Conservation (phyloP, 495 filamentous ascomycete genomes). For the Oidiodendron maius region DNA sequence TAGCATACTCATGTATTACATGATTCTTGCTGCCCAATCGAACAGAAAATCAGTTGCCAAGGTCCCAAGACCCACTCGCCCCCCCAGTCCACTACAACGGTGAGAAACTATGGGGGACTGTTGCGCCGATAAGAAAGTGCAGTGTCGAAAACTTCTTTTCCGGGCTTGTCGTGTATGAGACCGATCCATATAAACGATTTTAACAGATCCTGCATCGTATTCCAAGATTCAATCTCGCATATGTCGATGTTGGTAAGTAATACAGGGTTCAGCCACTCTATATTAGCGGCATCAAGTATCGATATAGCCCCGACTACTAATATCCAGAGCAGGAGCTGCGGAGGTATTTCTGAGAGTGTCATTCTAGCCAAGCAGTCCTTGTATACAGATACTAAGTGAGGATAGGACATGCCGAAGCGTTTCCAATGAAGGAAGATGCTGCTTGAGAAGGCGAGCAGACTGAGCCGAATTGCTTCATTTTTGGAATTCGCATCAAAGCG, state of each 20-base stretch:
- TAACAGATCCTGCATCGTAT: constrained; percentile 22
- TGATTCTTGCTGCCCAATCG: no score
- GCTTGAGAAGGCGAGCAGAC: constrained; percentile 31
- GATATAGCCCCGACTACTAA: constrained; percentile 30
- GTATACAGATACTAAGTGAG: constrained; percentile 17
- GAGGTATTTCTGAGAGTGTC: constrained; percentile 2
- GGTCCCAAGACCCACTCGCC: no score
- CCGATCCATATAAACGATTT: constrained; percentile 30
- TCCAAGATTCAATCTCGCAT: constrained; percentile 24
- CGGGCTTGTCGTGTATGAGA: constrained; percentile 27
- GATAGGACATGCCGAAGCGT: constrained; percentile 21
- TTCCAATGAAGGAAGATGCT: constrained; percentile 35
- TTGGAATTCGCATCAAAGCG: constrained; percentile 20
- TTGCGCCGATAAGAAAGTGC: background rate
- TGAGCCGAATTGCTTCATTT: constrained; percentile 33
- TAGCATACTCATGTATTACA: no score
- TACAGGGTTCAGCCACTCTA: constrained; percentile 24
- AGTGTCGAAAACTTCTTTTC: constrained; percentile 16
- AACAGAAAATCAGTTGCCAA: no score
- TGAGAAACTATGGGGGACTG: no score
- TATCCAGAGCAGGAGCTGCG: constrained; percentile 29
- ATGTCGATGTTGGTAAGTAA: constrained; percentile 19
- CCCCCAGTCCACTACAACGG: no score
- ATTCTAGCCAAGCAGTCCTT: constrained; percentile 5
- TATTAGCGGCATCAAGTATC: constrained; percentile 23